A percentile compares a stretch with the other conserved stretches of the same genome.
phyloP scores from a whole-genome alignment of 139 green algal species.

The Tetraselmis striata region DNA sequence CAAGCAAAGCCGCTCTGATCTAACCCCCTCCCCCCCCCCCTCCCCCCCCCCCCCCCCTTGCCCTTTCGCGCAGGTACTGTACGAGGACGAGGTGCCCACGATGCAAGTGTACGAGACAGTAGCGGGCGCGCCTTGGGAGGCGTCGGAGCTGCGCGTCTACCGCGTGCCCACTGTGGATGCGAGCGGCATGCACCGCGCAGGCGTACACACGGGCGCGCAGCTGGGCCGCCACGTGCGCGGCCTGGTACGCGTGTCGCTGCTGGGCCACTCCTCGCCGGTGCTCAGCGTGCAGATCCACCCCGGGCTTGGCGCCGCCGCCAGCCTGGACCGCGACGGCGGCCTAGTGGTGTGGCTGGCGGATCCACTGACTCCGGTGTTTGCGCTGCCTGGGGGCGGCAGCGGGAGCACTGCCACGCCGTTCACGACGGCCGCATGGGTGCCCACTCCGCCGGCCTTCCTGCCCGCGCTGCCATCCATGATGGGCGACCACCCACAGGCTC shows the following conservation, averaged over 20 bases:
- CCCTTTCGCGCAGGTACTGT: background rate
- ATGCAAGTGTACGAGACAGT: background rate
- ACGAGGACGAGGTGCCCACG: background rate
- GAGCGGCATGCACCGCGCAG: background rate
- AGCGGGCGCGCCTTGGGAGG: background rate
- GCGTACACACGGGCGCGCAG: background rate
- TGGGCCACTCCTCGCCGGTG: background rate
- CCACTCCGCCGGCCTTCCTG: background rate
- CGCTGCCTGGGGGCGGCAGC: background rate
- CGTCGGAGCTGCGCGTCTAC: background rate
- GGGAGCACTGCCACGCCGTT: background rate
- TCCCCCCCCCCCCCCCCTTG: background rate
- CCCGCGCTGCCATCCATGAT: background rate
- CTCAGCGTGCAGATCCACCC: background rate
- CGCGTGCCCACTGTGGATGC: background rate
- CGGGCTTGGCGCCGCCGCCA: background rate
- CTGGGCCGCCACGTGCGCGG: conserved; percentile 3
- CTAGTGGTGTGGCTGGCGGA: background rate
- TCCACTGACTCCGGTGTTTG: background rate
- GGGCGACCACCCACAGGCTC: background rate
- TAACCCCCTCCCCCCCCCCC: background rate
- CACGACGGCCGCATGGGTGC: background rate
- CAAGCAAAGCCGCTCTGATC: too few relatives aligned
- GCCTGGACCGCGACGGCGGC: background rate
- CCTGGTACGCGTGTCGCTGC: background rate